Conservation (phyloP, 1,139 yeast species). For the Yamadazyma friedrichii region DNA sequence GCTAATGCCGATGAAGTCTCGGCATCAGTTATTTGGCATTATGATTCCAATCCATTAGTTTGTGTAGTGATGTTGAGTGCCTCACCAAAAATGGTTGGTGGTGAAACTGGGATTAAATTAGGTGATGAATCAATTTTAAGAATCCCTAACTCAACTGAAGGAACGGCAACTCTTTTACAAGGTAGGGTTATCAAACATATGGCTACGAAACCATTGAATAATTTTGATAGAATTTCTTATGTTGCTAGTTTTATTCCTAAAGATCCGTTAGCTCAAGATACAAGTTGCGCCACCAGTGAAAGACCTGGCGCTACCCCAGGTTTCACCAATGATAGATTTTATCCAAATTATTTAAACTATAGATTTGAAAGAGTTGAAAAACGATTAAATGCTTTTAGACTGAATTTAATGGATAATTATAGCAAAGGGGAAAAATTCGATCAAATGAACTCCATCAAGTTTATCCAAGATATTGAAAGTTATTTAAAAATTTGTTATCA, state of each 20-base stretch:
- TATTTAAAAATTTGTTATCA: conserved; percentile 37
- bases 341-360: conserved; percentile 44
- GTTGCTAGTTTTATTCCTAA: conserved; percentile 45
- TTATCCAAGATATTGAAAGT: conserved; percentile 32
- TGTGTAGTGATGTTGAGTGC: conserved; percentile 36
- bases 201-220: conserved; percentile 28
- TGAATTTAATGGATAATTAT: conserved; percentile 18
- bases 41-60: conserved; percentile 32
- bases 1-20: conserved; percentile 11
- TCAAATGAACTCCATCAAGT: conserved; percentile 31
- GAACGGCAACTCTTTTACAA: conserved; percentile 47
- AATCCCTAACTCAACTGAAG: conserved; percentile 15
- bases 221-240: conserved; percentile 32
- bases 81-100: conserved; percentile 31
- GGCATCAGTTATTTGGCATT: conserved; percentile 24
- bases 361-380: conserved; percentile 33
- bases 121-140: conserved; percentile 21
- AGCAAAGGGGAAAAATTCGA: conserved; percentile 29
- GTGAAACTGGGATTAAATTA: conserved; percentile 30
- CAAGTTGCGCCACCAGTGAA: conserved; percentile 38
- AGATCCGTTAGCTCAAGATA: conserved; percentile 34
- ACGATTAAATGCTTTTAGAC: conserved; percentile 26
- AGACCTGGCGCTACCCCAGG: conserved; percentile 38
- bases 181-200: conserved; percentile 29
- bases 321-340: conserved; percentile 37